phyloP scores from a whole-genome alignment of 2,329 filamentous ascomycete genomes.

The Akanthomyces muscarius region DNA sequence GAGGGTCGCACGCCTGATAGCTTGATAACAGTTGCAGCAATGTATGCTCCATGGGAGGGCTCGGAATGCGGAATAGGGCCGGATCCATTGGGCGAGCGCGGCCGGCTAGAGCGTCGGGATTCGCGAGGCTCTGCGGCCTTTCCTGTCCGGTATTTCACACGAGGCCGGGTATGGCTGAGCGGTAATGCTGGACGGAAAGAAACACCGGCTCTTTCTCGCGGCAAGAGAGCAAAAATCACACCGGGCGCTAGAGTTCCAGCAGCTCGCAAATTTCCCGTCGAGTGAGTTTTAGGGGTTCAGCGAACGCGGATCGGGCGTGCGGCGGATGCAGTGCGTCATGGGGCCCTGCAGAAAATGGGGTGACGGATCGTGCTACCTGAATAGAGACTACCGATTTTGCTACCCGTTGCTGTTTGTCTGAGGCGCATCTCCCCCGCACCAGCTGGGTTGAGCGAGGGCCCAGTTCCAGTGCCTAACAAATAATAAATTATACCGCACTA shows the following conservation, averaged over 20 bases:
- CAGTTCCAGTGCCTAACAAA: no score
- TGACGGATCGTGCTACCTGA: background rate
- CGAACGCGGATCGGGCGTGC: background rate
- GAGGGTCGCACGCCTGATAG: background rate
- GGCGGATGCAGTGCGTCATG: conserved; percentile 10
- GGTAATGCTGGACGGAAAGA: background rate
- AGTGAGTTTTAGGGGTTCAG: background rate
- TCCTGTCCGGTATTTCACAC: background rate
- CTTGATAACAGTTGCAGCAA: background rate
- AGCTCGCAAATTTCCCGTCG: background rate
- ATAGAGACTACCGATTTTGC: background rate
- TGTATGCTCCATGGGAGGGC: background rate
- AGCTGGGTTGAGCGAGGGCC: no score
- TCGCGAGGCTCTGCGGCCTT: background rate
- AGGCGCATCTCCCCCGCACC: background rate
- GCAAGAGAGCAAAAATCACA: background rate
- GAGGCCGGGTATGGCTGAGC: background rate
- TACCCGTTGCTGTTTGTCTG: background rate
- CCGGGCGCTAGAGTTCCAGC: background rate
- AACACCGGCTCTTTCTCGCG: background rate
- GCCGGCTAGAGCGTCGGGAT: background rate
- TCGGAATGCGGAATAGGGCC: background rate
- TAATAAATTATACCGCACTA: no score
- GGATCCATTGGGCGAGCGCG: background rate
- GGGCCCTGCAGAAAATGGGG: background rate